Conservation (phyloP, 2,329 filamentous ascomycete species). For the Plectosphaerella sp. region DNA sequence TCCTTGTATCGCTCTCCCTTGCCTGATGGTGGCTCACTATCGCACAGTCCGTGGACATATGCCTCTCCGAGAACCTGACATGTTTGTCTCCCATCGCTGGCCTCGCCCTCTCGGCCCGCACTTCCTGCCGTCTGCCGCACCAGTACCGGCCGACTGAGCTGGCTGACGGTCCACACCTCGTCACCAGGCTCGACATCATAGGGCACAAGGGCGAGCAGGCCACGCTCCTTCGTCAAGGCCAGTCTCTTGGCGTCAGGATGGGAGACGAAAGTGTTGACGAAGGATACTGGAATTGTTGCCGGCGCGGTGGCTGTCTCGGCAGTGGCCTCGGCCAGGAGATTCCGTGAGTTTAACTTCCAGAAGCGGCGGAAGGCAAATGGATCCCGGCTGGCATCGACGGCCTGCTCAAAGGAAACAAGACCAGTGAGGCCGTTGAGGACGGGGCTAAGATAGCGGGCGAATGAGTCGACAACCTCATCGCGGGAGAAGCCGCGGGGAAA, state of each 20-base stretch:
- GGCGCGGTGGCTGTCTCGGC: conserved; percentile 17
- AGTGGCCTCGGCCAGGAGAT: conserved; percentile 26
- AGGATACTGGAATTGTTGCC: conserved; percentile 14
- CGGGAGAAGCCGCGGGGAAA: conserved; percentile 12
- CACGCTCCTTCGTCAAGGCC: conserved; percentile 10
- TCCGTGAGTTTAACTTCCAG: conserved; percentile 26
- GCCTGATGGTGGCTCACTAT: conserved; percentile 1
- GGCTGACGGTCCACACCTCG: conserved; percentile 11
- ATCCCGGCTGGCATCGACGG: conserved; percentile 23
- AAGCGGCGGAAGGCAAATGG: conserved; percentile 28
- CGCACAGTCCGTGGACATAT: conserved; percentile 7
- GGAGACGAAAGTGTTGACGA: conserved; percentile 10
- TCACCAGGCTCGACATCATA: conserved; percentile 5
- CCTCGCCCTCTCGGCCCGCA: background rate
- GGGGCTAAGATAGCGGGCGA: conserved; percentile 20
- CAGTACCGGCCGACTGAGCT: conserved; percentile 2
- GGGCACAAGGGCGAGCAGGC: conserved; percentile 9
- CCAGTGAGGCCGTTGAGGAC: conserved; percentile 30
- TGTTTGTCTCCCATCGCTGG: background rate
- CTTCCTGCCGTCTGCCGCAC: conserved; percentile 2
- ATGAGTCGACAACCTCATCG: conserved; percentile 24
- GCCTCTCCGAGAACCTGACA: conserved; percentile 7
- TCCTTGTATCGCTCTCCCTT: conserved; percentile 7
- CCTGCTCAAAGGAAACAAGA: conserved; percentile 23
- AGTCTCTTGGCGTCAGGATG: conserved; percentile 4